Evolutionary conservation across 257 asterid species (phyloP), one percentile per base, ranked within the genome.

Genomic region (Echium plantagineum): DNA sequence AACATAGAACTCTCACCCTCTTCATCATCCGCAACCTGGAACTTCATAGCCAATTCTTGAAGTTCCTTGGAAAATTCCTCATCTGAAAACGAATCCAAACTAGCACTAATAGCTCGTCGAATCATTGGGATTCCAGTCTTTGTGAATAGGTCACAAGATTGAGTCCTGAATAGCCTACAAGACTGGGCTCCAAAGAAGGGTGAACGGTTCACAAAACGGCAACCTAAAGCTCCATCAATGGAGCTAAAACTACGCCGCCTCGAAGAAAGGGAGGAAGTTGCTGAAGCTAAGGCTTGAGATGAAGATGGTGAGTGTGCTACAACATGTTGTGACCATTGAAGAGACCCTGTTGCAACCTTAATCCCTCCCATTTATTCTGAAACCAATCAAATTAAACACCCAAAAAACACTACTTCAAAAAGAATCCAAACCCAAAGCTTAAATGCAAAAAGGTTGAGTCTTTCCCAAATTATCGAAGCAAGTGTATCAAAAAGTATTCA

Each of bases 301-400:
- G 81, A 82, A 61, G 94, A 81, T n/a, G 95, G 86, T n/a, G 90
- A 72, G 24, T 77, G 95, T 12, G 86, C 78, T 60, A 79, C 71
- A 7, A 85, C 78, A 52, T 94, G 80, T 18, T 85, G 94, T 26
- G 86, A 70, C 90, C 88, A 88, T 63, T 78, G 87, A 52, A 84
- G 65, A 42, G 90, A 78, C 32, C 74, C 65, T 9, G 86, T 59
- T 18, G 83, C 87, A 54, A 85, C 87, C 84, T 84, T 85, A 61
- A 77, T 75, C 47, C 72, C 97, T 96, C 88, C 85, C 65, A 66
- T 68, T 47, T 35, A 35, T 35, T 5, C 10, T 35, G 10, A 35
- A 35, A 35, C 10, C 12, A 9, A 9, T 35, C 10, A 9, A 35
- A 35, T 13, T 35, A 35, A 35, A 35, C 10, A 35, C 13, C 46